Evolutionary conservation across 2,329 filamentous ascomycete genomes (phyloP), one percentile per base, ranked within the genome.

Genomic region (Claviceps monticola): DNA sequence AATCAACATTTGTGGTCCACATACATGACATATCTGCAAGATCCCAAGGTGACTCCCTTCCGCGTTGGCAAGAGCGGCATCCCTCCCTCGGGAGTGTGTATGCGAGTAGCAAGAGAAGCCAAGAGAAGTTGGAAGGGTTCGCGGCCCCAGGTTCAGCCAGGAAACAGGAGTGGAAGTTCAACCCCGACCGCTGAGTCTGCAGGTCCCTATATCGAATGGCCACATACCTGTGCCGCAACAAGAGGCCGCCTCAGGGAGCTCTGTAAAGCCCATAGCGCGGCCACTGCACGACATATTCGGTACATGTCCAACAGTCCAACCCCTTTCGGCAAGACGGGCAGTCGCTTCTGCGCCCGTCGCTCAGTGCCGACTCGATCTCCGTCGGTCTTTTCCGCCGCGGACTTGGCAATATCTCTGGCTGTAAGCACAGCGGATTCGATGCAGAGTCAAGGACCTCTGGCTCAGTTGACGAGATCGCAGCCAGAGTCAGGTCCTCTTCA

Each of bases 121-220:
- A 82, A 77, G 66, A 71, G 78, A 60, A 83, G 76, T 59, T 85
- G 82, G 82, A 83, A 79, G 61, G 80, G 80, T 1, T 73, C 77
- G 3, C 80, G 74, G 55, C 59, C 67, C 6, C 64, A 68, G 51
- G 56, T 49, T 13, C 58, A 58, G 42, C 53, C 60, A 19, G 65
- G 66, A 16, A 56, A 56, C 49, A 73, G 73, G 60, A 80, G 74
- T 59, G 73, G 75, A 19, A 79, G 75, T 60, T 70, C 66, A 46
- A 82, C 79, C 1, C 79, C 79, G 5, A 81, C 74, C 9, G 72
- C 64, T 0, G 72, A 75, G 50, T 58, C 62, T 21, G 57, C 68
- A 3, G 70, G 69, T 46, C 68, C 74, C 2, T 83, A 74, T 53
- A 73, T 79, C 39, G 69, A 76, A 57, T 84, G 81, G 81, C 79